phyloP scores from a whole-genome alignment of 257 asterid genomes.

The Fraxinus excelsior region DNA sequence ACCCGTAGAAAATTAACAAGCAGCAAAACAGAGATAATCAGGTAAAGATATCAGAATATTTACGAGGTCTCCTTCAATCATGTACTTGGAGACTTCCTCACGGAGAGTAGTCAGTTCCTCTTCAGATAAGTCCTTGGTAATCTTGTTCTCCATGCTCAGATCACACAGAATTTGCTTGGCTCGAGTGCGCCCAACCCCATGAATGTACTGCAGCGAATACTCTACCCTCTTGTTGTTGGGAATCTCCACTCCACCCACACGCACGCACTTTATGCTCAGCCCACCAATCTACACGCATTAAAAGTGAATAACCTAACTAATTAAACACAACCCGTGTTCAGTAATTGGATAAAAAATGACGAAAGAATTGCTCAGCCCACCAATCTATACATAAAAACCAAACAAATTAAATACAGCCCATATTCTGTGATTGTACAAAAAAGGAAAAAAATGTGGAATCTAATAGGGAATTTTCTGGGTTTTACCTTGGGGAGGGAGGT shows the following conservation, averaged over 20 bases:
- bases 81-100: slow-evolving; percentile 89
- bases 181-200: slow-evolving; percentile 84
- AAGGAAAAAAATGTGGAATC: neutral
- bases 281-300: slow-evolving; percentile 30
- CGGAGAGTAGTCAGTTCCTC: slow-evolving; percentile 89
- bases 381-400: slow-evolving; percentile 45
- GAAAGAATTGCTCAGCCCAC: too few species aligned
- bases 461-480: neutral
- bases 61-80: slow-evolving; percentile 96
- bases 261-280: slow-evolving; percentile 78
- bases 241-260: slow-evolving; percentile 97
- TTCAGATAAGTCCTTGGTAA: slow-evolving; percentile 82
- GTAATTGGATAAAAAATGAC: neutral
- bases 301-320: neutral
- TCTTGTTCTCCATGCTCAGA: slow-evolving; percentile 68
- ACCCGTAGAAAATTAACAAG: neutral
- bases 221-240: slow-evolving; percentile 93
- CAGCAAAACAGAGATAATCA: neutral
- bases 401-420: neutral
- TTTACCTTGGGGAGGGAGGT: slow-evolving; percentile 59
- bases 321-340: neutral
- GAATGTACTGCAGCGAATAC: slow-evolving; percentile 87
- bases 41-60: slow-evolving; percentile 21
- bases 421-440: neutral
- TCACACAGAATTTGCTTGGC: slow-evolving; percentile 72